Evolutionary conservation across 2,329 filamentous ascomycete genomes (phyloP).

Genomic region (Nemania bipapillata): DNA sequence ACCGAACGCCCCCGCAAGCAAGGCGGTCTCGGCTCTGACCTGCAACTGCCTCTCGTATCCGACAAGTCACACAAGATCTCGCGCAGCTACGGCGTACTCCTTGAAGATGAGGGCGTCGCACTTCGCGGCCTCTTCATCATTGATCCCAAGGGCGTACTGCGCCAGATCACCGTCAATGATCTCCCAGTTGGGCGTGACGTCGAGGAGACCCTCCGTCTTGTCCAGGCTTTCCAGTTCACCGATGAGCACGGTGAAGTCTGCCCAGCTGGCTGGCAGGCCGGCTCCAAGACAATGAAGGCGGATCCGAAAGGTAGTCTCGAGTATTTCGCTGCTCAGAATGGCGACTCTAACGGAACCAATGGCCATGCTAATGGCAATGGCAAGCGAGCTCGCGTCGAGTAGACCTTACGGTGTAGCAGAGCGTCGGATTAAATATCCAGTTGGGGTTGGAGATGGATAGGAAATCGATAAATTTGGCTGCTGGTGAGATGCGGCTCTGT

Average conservation of each 20-base stretch:
- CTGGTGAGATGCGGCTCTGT: constrained; percentile 35
- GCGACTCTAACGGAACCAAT: constrained; percentile 48
- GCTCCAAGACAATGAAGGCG: constrained; percentile 62
- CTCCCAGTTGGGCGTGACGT: constrained; percentile 72
- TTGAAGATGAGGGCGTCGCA: constrained; percentile 72
- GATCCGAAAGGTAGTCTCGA: constrained; percentile 63
- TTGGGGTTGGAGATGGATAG: constrained; percentile 28
- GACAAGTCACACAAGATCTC: constrained; percentile 71
- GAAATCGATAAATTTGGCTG: constrained; percentile 8
- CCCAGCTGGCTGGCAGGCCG: constrained; percentile 62
- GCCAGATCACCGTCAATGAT: constrained; percentile 74
- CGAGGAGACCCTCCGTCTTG: constrained; percentile 72
- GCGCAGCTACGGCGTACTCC: constrained; percentile 70
- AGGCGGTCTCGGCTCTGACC: constrained; percentile 68
- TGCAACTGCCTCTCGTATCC: constrained; percentile 70
- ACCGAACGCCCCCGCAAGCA: constrained; percentile 67
- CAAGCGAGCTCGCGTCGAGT: constrained; percentile 37
- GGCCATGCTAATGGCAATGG: constrained; percentile 27
- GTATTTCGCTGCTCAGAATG: constrained; percentile 55
- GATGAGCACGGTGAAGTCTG: constrained; percentile 84
- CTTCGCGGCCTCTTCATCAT: constrained; percentile 74
- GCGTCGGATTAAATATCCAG: not conserved
- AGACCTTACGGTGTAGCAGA: constrained; percentile 2
- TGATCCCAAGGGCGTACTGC: constrained; percentile 69
- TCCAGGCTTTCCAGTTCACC: constrained; percentile 82